phyloP scores from a whole-genome alignment of 177 flowering plant species.

The Vitis hybrid region DNA sequence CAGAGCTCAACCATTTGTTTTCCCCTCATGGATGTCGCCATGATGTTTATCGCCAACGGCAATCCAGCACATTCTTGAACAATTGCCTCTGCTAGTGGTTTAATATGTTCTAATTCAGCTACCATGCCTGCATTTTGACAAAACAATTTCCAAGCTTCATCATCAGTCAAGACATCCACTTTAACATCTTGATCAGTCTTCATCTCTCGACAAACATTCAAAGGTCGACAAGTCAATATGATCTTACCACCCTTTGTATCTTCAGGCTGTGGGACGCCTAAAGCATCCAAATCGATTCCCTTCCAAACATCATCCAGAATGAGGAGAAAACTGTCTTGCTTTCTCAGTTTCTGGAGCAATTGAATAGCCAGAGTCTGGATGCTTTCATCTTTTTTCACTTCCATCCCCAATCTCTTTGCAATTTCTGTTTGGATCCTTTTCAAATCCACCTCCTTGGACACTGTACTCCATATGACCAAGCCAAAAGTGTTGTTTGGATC shows the following conservation, averaged over 20 bases:
- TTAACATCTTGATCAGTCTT: constrained; percentile 17
- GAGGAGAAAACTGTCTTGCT: constrained; percentile 9
- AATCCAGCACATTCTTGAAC: constrained; percentile 17
- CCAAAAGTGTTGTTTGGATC: constrained; percentile 9
- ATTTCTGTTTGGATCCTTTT: constrained; percentile 11
- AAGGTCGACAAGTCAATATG: constrained; percentile 12
- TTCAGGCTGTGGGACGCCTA: constrained; percentile 16
- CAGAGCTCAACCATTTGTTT: constrained; percentile 13
- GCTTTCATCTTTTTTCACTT: neutral
- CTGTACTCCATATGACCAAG: constrained; percentile 14
- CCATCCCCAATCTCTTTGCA: constrained; percentile 17
- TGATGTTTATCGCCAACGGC: constrained; percentile 17
- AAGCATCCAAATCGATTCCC: constrained; percentile 16
- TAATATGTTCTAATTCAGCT: neutral
- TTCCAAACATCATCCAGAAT: constrained; percentile 23
- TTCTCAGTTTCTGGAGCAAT: neutral
- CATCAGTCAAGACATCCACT: constrained; percentile 12
- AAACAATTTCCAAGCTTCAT: constrained; percentile 21
- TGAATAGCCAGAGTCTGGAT: constrained; percentile 1
- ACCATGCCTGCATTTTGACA: constrained; percentile 11
- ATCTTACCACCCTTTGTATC: constrained; percentile 6
- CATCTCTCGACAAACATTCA: constrained; percentile 16
- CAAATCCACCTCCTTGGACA: constrained; percentile 14
- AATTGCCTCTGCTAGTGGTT: constrained; percentile 8
- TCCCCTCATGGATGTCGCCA: constrained; percentile 16